Conservation (phyloP, 1,284 basidiomycete genomes). For the Fistulinella staudtii region DNA sequence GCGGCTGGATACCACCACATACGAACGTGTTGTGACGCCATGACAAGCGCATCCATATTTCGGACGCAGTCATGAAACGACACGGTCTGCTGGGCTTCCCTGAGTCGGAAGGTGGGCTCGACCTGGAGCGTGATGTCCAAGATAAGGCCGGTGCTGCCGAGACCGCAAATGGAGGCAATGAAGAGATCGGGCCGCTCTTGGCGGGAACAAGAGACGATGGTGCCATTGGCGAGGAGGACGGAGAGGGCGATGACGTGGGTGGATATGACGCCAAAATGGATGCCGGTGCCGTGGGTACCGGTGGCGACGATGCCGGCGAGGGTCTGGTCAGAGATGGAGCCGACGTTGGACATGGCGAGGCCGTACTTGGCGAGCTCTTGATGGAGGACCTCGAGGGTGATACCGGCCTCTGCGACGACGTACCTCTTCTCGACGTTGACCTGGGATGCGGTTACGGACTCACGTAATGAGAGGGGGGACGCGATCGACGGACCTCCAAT, state of each 20-base stretch:
- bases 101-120: slow-evolving; percentile 80
- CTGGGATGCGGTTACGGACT: slow-evolving; percentile 37
- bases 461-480: background rate
- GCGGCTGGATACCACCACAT: slow-evolving; percentile 94
- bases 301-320: slow-evolving; percentile 93
- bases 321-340: slow-evolving; percentile 96
- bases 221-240: slow-evolving; percentile 71
- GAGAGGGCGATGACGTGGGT: slow-evolving; percentile 75
- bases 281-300: slow-evolving; percentile 91
- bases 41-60: slow-evolving; percentile 54
- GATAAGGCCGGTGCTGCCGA: slow-evolving; percentile 93
- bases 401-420: slow-evolving; percentile 75
- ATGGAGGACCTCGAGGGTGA: slow-evolving; percentile 74
- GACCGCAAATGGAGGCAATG: slow-evolving; percentile 86
- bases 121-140: slow-evolving; percentile 76
- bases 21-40: slow-evolving; percentile 81
- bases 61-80: slow-evolving; percentile 62
- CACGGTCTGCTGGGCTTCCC: slow-evolving; percentile 70
- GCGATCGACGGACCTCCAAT: slow-evolving; percentile 77
- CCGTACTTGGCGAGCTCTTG: slow-evolving; percentile 60
- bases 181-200: slow-evolving; percentile 74
- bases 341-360: slow-evolving; percentile 89
- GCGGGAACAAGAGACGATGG: slow-evolving; percentile 65
- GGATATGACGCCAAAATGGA: slow-evolving; percentile 79
- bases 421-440: slow-evolving; percentile 68